These are phyloP conservation scores for Salix dunnii DNA, from an alignment of 345 rosid species.

Conservation along the genomic window DNA sequence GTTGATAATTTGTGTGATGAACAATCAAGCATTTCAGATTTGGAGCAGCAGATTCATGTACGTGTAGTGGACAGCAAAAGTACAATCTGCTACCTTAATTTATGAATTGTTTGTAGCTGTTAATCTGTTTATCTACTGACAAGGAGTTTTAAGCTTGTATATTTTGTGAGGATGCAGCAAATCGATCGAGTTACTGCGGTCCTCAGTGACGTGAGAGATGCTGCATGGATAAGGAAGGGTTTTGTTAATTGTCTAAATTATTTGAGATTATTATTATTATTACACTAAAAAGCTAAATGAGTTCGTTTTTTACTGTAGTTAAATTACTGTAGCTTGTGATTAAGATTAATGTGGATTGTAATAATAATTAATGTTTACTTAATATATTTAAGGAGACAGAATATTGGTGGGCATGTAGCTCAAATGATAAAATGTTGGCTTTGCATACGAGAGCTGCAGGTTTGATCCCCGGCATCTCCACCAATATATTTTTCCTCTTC, in stretches of 20 bases:
- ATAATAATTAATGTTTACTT: too few species aligned
- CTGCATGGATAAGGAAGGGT: neutral
- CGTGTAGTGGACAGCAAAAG: neutral
- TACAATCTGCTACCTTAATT: neutral
- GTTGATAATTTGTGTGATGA: neutral
- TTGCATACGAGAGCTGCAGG: too few species aligned
- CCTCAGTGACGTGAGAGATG: neutral
- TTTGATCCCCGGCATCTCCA: too few species aligned
- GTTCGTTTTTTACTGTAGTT: too few species aligned
- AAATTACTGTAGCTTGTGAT: too few species aligned
- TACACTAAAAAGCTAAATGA: too few species aligned
- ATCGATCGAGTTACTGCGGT: neutral
- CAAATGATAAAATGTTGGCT: too few species aligned
- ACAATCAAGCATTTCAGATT: neutral
- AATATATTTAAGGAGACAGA: too few species aligned
- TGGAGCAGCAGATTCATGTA: neutral
- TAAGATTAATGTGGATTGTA: too few species aligned
- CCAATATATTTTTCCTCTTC: too few species aligned
- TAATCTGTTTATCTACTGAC: neutral
- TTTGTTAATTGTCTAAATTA: neutral
- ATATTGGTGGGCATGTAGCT: too few species aligned
- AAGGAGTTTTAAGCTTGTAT: neutral
- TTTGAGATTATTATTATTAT: too few species aligned
- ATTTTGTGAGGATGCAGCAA: constrained; percentile 2
- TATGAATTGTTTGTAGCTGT: neutral